phyloP scores from a whole-genome alignment of 2,329 filamentous ascomycete genomes.

The Aspergillus terreus region DNA sequence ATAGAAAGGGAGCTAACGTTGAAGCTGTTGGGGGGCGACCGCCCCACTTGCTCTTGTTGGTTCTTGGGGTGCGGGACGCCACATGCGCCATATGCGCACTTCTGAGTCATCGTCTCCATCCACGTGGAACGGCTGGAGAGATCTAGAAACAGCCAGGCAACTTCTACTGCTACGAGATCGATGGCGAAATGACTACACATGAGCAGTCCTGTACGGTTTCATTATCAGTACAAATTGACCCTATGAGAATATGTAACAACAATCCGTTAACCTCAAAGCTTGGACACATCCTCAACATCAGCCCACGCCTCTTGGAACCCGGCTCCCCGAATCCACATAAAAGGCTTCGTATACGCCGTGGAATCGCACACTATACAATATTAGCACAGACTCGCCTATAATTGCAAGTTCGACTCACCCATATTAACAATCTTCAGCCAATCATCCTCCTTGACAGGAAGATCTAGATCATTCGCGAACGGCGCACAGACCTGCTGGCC shows the following conservation, averaged over 20 bases:
- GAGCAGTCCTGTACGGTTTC: too few relatives aligned
- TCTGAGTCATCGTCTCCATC: too few relatives aligned
- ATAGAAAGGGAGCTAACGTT: conserved; percentile 8
- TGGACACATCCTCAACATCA: conserved; percentile 18
- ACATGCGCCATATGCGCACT: too few relatives aligned
- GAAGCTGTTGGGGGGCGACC: conserved; percentile 32
- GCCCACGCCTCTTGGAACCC: conserved; percentile 44
- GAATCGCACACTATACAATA: conserved; percentile 33
- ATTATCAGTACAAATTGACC: too few relatives aligned
- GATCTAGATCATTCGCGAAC: conserved; percentile 27
- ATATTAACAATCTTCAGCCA: conserved; percentile 46
- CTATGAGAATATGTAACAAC: too few relatives aligned
- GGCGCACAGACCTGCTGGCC: conserved; percentile 51
- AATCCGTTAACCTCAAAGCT: conserved; percentile 11
- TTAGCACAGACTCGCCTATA: neutral
- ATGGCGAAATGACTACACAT: too few relatives aligned
- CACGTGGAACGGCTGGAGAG: too few relatives aligned
- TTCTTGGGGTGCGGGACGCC: neutral
- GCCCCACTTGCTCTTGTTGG: conserved; percentile 28
- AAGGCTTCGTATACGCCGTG: conserved; percentile 21
- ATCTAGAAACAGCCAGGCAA: neutral
- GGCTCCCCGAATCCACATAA: conserved; percentile 37
- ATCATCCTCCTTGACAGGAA: conserved; percentile 39
- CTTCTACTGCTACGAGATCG: neutral
- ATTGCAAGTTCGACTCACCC: conserved; percentile 26